Conservation (phyloP, 257 asterid species). For the Petunia secreta region DNA sequence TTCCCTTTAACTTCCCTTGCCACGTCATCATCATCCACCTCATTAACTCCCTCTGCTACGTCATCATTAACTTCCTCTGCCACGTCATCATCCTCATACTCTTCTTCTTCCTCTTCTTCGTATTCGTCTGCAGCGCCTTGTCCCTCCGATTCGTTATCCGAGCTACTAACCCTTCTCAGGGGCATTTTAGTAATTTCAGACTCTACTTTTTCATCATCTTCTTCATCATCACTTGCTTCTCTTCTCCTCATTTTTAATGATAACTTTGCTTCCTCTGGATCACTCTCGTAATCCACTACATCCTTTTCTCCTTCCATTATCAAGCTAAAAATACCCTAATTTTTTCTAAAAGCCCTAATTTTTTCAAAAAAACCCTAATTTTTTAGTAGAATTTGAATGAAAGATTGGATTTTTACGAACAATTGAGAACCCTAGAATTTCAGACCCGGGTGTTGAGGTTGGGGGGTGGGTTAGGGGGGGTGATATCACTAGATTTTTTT, state of each 20-base stretch:
- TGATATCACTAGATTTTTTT: no score
- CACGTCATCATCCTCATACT: conserved; percentile 52
- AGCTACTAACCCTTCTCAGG: conserved; percentile 50
- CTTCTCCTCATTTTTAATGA: conserved; percentile 84
- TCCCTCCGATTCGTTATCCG: conserved; percentile 69
- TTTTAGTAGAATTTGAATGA: not conserved
- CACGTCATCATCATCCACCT: conserved; percentile 36
- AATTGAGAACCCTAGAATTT: conserved; percentile 18
- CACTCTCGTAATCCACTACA: conserved; percentile 91
- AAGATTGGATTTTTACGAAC: conserved; percentile 1
- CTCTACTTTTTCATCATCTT: conserved; percentile 49
- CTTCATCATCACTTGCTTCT: conserved; percentile 91
- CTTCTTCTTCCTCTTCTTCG: conserved; percentile 49
- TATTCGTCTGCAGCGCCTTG: conserved; percentile 65
- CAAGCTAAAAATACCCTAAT: conserved; percentile 14
- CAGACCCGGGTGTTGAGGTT: no score
- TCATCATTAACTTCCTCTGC: conserved; percentile 47
- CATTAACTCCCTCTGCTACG: conserved; percentile 39
- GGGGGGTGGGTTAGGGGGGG: no score
- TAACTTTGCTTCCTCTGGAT: conserved; percentile 90
- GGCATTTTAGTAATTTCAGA: conserved; percentile 31
- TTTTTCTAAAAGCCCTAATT: conserved; percentile 8
- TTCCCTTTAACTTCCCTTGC: conserved; percentile 35
- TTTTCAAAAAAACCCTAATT: conserved; percentile 5
- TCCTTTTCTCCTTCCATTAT: conserved; percentile 55